Evolutionary conservation across 2,329 filamentous ascomycete genomes (phyloP), one percentile per base, ranked within the genome.

Genomic region (Aspergillus tamarii): DNA sequence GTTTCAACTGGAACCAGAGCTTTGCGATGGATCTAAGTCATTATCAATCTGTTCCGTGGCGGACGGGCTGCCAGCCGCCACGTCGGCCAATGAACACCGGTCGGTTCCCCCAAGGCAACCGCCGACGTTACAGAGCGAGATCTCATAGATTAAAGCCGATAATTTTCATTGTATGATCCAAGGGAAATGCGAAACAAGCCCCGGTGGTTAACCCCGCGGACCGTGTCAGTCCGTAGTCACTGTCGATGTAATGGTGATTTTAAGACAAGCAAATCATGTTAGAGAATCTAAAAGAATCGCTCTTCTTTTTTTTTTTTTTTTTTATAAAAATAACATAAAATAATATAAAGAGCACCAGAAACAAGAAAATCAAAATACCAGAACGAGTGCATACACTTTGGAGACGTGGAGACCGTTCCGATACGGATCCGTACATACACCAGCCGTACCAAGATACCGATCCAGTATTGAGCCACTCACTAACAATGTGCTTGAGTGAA

Each of bases 31-130:
- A 55, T 55, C 52, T 55, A n/a, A 30, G 8, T 36, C 50, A 54
- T 36, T 54, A 54, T 54, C 50, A 54, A 54, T 54, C 50, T 34
- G 23, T 39, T 55, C 52, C 52, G 52, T 55, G 52, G 52, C 21
- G n/a, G 52, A 39, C 52, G 52, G 52, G 52, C 21, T 55, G 52
- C 52, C 52, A 55, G 52, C 52, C 52, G 52, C 52, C n/a, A 55
- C 32, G 32, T 55, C 32, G 52, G 52, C 52, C 52, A 55, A 55
- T 55, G 52, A 55, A 55, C 32, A 55, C 50, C n/a, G 32, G 32
- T 55, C 52, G 52, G 52, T 12, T 36, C 32, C 32, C 32, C 21
- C 52, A 55, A 55, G 52, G 52, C 52, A 39, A 55, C 52, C 32
- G 32, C n/a, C 28, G 36, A 34, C n/a, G 52, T 55, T 55, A 55